phyloP scores from a whole-genome alignment of 768 basidiomycete species.

The Pholiota molesta region DNA sequence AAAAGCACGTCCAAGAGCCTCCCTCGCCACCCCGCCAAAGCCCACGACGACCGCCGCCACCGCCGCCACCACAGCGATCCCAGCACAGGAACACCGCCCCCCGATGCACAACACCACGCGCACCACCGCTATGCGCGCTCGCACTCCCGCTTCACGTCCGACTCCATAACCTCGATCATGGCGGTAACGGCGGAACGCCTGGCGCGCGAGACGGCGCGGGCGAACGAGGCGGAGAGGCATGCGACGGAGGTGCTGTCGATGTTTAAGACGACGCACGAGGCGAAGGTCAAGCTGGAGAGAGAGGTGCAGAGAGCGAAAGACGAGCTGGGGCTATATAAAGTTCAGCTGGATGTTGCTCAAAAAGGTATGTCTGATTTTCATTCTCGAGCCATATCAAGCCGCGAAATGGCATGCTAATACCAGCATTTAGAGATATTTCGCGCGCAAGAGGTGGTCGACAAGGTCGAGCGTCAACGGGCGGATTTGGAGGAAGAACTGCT shows the following conservation, averaged over 20 bases:
- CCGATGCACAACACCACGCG: slow-evolving; percentile 24
- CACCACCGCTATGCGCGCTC: slow-evolving; percentile 5
- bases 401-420: neutral
- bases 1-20: neutral
- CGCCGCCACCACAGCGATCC: slow-evolving; percentile 4
- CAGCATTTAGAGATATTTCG: slow-evolving; percentile 45
- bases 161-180: slow-evolving; percentile 24
- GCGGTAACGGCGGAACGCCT: slow-evolving; percentile 28
- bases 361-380: slow-evolving; percentile 31
- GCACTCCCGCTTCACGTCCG: slow-evolving; percentile 17
- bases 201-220: slow-evolving; percentile 38
- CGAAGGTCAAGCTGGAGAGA: slow-evolving; percentile 30
- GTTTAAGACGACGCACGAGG: slow-evolving; percentile 34
- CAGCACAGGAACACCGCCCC: neutral
- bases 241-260: slow-evolving; percentile 33
- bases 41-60: neutral
- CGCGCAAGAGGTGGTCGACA: slow-evolving; percentile 54
- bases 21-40: neutral
- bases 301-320: slow-evolving; percentile 38
- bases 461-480: slow-evolving; percentile 49
- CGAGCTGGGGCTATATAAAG: slow-evolving; percentile 58
- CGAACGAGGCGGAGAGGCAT: slow-evolving; percentile 39
- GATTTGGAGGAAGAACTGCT: slow-evolving; percentile 51
- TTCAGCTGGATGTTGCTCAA: slow-evolving; percentile 61
- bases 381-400: too few species aligned